Percentiles rank a stretch among this genome's conserved stretches.
phyloP scores from a whole-genome alignment of 306 rosid species.

The Trifolium subterraneum region DNA sequence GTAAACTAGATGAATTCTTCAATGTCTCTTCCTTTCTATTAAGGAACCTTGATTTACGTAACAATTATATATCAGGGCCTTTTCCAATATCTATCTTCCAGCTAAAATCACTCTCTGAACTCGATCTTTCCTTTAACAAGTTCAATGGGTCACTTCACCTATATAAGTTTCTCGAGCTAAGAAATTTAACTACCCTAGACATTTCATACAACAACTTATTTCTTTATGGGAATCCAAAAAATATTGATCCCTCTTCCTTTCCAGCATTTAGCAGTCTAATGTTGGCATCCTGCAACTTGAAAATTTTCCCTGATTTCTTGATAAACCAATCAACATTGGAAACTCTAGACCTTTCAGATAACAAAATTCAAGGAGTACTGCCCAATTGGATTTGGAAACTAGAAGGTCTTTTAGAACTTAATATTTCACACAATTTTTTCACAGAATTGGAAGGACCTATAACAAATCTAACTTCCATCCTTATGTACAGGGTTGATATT shows the following conservation, averaged over 20 bases:
- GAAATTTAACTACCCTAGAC: neutral
- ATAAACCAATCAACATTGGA: neutral
- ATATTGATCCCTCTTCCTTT: no score
- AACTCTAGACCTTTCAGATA: constrained; percentile 42
- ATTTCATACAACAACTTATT: constrained; percentile 7
- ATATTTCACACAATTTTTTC: no score
- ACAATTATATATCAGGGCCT: constrained; percentile 54
- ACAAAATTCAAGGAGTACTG: constrained; percentile 48
- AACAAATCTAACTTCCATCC: no score
- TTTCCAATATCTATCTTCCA: constrained; percentile 49
- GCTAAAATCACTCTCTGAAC: constrained; percentile 36
- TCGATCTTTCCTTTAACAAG: constrained; percentile 65
- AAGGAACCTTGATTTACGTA: constrained; percentile 49
- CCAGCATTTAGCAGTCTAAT: no score
- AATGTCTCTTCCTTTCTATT: constrained; percentile 31
- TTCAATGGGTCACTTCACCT: constrained; percentile 42
- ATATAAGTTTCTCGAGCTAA: no score
- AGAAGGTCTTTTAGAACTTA: rapidly evolving
- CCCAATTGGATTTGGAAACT: constrained; percentile 65
- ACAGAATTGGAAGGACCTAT: no score
- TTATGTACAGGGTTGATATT: no score
- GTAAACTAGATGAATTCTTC: no score
- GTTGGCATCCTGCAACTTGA: constrained; percentile 41
- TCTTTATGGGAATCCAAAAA: neutral
- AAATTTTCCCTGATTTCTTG: constrained; percentile 45